Conservation (phyloP, 441 rosid genomes). For the Pelargonium cotyledonis region DNA sequence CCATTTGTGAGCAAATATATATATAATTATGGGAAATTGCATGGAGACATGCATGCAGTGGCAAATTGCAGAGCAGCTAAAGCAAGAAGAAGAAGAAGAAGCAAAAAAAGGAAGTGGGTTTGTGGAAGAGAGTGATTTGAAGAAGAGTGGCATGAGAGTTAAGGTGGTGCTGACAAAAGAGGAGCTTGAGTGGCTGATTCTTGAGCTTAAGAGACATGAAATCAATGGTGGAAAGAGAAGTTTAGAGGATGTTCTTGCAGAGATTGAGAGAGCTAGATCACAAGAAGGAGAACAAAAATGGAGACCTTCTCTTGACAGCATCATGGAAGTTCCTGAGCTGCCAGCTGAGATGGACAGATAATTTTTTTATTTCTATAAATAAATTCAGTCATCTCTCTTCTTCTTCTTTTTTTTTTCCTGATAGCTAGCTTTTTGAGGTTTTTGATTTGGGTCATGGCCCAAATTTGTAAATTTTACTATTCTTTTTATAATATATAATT, state of each 20-base stretch:
- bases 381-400: too few relatives aligned
- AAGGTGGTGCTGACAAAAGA: conserved; percentile 71
- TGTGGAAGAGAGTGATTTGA: conserved; percentile 24
- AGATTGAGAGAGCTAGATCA: conserved; percentile 45
- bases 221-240: conserved; percentile 21
- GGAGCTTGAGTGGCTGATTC: conserved; percentile 61
- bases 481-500: too few relatives aligned
- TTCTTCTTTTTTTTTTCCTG: neutral
- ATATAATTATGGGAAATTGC: conserved; percentile 72
- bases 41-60: conserved; percentile 24
- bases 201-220: conserved; percentile 33
- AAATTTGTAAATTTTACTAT: neutral
- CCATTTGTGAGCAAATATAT: too few relatives aligned
- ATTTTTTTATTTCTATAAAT: neutral
- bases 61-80: conserved; percentile 21
- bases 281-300: conserved; percentile 31
- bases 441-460: neutral
- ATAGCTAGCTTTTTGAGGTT: too few relatives aligned
- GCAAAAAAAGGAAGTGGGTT: too few relatives aligned
- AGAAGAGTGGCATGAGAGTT: conserved; percentile 34
- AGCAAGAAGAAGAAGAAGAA: conserved; percentile 11
- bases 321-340: conserved; percentile 43
- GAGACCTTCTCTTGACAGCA: conserved; percentile 72
- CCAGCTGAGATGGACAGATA: neutral
- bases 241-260: conserved; percentile 41